phyloP scores from a whole-genome alignment of 306 rosid genomes.

The Dryas drummondii region DNA sequence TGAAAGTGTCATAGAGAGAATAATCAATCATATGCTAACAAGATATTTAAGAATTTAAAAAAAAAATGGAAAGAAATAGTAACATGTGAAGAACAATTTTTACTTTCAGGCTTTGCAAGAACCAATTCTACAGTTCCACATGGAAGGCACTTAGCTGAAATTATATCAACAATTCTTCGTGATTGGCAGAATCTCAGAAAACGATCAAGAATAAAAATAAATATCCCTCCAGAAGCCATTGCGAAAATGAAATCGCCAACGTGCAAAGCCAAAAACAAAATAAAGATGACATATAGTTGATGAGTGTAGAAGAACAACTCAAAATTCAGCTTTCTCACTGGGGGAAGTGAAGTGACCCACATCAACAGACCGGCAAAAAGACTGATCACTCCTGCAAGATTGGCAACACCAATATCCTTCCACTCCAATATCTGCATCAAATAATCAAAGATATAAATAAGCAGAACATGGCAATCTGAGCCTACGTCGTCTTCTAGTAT shows the following conservation, averaged over 20 bases:
- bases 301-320: conserved; percentile 96
- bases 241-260: conserved; percentile 69
- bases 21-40: conserved; percentile 20
- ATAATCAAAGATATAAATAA: conserved; percentile 9
- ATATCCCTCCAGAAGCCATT: conserved; percentile 77
- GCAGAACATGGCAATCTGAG: neutral
- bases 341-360: conserved; percentile 92
- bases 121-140: conserved; percentile 85
- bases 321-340: conserved; percentile 66
- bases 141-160: conserved; percentile 76
- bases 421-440: conserved; percentile 62
- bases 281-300: conserved; percentile 71
- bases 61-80: neutral
- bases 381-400: conserved; percentile 77
- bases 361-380: conserved; percentile 75
- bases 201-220: conserved; percentile 78
- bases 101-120: conserved; percentile 85
- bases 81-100: conserved; percentile 5
- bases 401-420: conserved; percentile 72
- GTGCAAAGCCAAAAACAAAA: conserved; percentile 75
- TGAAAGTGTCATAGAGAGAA: conserved; percentile 28
- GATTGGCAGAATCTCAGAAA: conserved; percentile 90
- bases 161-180: conserved; percentile 58
- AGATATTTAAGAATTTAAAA: neutral
- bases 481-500: neutral